Evolutionary conservation across 495 filamentous ascomycete genomes (phyloP), one percentile per base, ranked within the genome.

Genomic region (Neurospora sp.): DNA sequence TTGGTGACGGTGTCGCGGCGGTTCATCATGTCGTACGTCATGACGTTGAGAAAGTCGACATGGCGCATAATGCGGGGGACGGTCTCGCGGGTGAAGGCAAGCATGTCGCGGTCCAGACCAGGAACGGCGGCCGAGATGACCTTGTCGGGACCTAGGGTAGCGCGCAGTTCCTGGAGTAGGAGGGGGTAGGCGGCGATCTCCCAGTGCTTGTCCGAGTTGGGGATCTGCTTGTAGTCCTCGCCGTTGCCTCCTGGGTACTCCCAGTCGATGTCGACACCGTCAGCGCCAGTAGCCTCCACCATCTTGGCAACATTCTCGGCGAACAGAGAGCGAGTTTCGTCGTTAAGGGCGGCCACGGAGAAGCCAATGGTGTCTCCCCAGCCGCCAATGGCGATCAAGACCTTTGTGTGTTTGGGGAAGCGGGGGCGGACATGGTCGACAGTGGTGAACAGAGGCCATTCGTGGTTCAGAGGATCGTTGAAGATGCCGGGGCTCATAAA

Each of bases 221-320:
- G 89, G 9, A 85, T 77, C 70, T 86, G 74, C 72, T 90, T 93
- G 84, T 93, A 94, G 79, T 93, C 90, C 69, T 91, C 86, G 31
- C 91, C 91, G 77, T 94, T 93, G 59, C 92, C 92, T 40, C 91
- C 91, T 2, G 92, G 91, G 77, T 93, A 94, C 75, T 94, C 91
- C 91, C 92, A 94, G 77, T 94, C 91, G 71, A 93, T 88, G 73
- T 94, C 92, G 79, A 88, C 81, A 18, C 84, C 90, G 76, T 93
- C 90, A 42, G 90, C 90, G 0, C 88, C 87, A 12, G 87, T 88
- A 12, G 81, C 80, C 3, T 84, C 80, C 11, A 94, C 82, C 89
- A 93, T 90, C 1, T 80, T 79, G 8, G 86, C 87, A 3, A 93
- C 84, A 73, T 92, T 91, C 72, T 84, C 85, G 31, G 91, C 91